A percentile compares a stretch with the other conserved stretches of the same genome.
Conservation (phyloP, 371 early-diverging fungal species). For the Mortierella sp. region DNA sequence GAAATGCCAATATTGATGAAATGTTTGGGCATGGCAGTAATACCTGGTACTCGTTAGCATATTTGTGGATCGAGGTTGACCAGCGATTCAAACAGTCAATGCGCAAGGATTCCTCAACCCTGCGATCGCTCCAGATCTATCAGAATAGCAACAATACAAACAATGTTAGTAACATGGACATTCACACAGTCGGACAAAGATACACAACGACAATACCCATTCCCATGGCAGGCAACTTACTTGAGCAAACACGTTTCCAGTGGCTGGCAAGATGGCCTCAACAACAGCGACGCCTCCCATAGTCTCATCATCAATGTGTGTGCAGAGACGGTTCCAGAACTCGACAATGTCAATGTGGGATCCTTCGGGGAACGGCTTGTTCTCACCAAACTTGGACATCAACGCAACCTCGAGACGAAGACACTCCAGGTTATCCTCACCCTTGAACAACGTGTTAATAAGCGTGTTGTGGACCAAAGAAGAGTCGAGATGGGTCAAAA, state of each 20-base stretch:
- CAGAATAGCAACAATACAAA: background rate
- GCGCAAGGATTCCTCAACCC: slow-evolving; percentile 28
- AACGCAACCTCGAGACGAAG: slow-evolving; percentile 63
- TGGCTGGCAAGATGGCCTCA: slow-evolving; percentile 54
- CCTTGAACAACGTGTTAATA: slow-evolving; percentile 63
- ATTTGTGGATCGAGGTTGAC: slow-evolving; percentile 61
- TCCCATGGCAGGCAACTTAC: background rate
- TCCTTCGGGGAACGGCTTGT: slow-evolving; percentile 57
- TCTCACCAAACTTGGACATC: slow-evolving; percentile 47
- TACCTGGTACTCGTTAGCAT: slow-evolving; percentile 67
- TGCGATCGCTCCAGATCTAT: slow-evolving; percentile 52
- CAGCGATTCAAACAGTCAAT: slow-evolving; percentile 62
- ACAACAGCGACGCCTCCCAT: slow-evolving; percentile 55
- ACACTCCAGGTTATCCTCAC: slow-evolving; percentile 67
- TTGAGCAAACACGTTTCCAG: slow-evolving; percentile 52
- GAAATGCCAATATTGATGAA: too few species aligned
- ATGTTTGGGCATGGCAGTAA: too few species aligned
- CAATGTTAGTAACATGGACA: background rate
- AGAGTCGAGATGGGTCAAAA: slow-evolving; percentile 31
- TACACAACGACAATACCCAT: background rate
- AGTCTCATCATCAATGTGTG: slow-evolving; percentile 42
- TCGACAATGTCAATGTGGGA: slow-evolving; percentile 50
- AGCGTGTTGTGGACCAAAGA: slow-evolving; percentile 57
- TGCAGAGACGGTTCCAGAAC: slow-evolving; percentile 53
- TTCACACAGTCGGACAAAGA: background rate